Base-by-base conservation (phyloP, 441 rosid genomes). In the Brassica balearica region DNA sequence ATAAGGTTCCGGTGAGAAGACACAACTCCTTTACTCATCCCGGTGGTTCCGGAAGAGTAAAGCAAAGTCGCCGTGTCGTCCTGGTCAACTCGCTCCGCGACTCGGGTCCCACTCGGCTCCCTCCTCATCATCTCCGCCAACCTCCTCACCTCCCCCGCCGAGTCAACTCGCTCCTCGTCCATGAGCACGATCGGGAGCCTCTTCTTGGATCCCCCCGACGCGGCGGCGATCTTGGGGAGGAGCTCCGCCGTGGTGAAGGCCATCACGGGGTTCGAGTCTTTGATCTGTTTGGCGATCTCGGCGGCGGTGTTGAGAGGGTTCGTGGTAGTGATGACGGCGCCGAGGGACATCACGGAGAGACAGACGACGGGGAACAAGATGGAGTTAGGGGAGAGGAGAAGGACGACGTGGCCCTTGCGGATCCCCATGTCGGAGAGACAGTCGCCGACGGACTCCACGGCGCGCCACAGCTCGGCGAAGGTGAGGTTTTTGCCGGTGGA, bases 11-110 rank as follows among this genome's bases (percentile, higher is more conserved):
- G 83, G 78, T 95, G 98, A 2, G 99, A 92, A 1, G 99, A 88
- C 5, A 88, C 89, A 75, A 95, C 98, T 25, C 99, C 98, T 65
- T 95, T 95, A 84, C 97, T 93, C 55, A 84, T 89, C 29, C 99
- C 97, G 0, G 98, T 93, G 12, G 98, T 95, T 22, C 99, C 97
- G 0, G 98, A 95, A 9, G 98, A 95, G 86, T 95, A 95, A n/a
- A 95, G 97, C 27, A 95, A 82, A 55, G 93, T 88, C 10, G 99
- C 98, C 8, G 93, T 88, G 83, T 95, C 98, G 22, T 92, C 87
- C 80, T 86, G 89, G 81, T 75, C 69, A 62, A 95, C 89, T 82
- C 89, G 92, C 58, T 92, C 92, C 73, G 55, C 82, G 22, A 91
- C 87, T 71, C 88, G 89, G 41, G 51, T 82, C 34, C 69, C 82